These are phyloP conservation scores for Colletotrichum lentis DNA, from an alignment of 2,329 filamentous ascomycete genomes.

Conservation along the genomic window DNA sequence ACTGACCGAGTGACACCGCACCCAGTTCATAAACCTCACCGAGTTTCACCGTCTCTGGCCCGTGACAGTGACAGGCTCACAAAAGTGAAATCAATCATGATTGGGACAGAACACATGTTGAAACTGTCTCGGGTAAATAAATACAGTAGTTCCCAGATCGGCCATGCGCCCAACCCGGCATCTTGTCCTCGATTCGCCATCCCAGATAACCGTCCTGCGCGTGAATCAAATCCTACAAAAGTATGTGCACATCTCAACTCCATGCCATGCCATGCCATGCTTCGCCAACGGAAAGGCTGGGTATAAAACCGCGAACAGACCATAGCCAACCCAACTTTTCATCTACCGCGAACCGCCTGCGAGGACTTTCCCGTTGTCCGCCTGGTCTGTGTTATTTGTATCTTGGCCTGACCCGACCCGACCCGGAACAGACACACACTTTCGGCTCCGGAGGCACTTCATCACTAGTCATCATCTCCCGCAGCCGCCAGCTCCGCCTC, in stretches of 20 bases:
- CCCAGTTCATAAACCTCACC: not conserved
- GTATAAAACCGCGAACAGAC: slow-evolving; percentile 38
- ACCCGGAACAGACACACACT: no score
- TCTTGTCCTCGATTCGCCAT: slow-evolving; percentile 10
- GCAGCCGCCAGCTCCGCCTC: slow-evolving; percentile 70
- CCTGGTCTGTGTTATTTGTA: slow-evolving; percentile 7
- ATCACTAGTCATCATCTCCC: slow-evolving; percentile 41
- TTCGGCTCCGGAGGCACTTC: not conserved
- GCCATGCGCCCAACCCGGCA: not conserved
- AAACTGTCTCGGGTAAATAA: not conserved
- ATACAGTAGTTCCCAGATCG: not conserved
- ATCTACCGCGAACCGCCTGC: slow-evolving; percentile 2
- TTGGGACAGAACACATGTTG: no score
- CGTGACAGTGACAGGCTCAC: no score
- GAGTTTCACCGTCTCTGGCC: no score
- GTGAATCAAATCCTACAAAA: slow-evolving; percentile 23
- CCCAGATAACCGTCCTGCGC: slow-evolving; percentile 10
- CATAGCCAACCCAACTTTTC: slow-evolving; percentile 36
- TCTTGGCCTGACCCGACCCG: not conserved
- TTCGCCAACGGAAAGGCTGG: slow-evolving; percentile 36
- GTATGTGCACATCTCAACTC: slow-evolving; percentile 38
- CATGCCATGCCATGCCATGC: slow-evolving; percentile 40
- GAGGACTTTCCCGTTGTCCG: not conserved
- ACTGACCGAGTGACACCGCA: not conserved
- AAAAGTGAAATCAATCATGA: no score